Conservation (phyloP, 2,329 filamentous ascomycete genomes). For the Fusarium fujikuroi region DNA sequence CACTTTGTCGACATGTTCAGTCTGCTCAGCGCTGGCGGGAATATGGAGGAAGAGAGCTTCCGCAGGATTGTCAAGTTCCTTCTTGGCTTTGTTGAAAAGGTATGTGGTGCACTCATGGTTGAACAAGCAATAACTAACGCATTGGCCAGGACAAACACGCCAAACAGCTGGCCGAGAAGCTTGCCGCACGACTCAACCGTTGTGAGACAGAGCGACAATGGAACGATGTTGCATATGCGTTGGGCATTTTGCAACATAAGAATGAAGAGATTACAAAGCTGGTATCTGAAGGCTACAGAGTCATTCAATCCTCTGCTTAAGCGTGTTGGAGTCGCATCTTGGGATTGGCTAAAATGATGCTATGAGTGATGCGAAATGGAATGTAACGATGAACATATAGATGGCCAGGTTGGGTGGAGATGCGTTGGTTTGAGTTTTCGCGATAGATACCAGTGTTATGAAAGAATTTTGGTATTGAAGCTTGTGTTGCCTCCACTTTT, state of each 20-base stretch:
- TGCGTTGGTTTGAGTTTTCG: slow-evolving; percentile 8
- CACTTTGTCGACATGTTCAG: slow-evolving; percentile 99
- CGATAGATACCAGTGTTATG: slow-evolving; percentile 36
- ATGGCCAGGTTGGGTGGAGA: slow-evolving; percentile 24
- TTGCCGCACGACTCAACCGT: slow-evolving; percentile 84
- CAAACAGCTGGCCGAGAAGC: slow-evolving; percentile 90
- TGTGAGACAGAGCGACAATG: slow-evolving; percentile 96
- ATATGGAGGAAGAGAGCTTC: slow-evolving; percentile 86
- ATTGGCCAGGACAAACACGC: slow-evolving; percentile 87
- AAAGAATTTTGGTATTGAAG: slow-evolving; percentile 21
- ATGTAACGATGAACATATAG: slow-evolving; percentile 40
- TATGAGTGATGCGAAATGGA: slow-evolving; percentile 36
- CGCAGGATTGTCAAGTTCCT: slow-evolving; percentile 90
- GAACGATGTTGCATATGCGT: slow-evolving; percentile 95
- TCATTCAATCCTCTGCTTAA: slow-evolving; percentile 72
- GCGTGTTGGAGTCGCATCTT: slow-evolving; percentile 15
- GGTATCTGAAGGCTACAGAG: slow-evolving; percentile 78
- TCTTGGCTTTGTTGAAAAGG: slow-evolving; percentile 97
- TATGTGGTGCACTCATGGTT: slow-evolving; percentile 53
- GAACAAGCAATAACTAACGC: slow-evolving; percentile 25
- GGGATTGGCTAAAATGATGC: slow-evolving; percentile 35
- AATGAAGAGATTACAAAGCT: slow-evolving; percentile 88
- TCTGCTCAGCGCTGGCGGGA: slow-evolving; percentile 83
- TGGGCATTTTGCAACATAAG: slow-evolving; percentile 91
- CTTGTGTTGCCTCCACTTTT: slow-evolving; percentile 25